A percentile compares a stretch with the other conserved stretches of the same genome.
These are phyloP conservation scores for Parsonsia alboflavescens DNA, from an alignment of 257 asterid genomes.

Conservation along the genomic window DNA sequence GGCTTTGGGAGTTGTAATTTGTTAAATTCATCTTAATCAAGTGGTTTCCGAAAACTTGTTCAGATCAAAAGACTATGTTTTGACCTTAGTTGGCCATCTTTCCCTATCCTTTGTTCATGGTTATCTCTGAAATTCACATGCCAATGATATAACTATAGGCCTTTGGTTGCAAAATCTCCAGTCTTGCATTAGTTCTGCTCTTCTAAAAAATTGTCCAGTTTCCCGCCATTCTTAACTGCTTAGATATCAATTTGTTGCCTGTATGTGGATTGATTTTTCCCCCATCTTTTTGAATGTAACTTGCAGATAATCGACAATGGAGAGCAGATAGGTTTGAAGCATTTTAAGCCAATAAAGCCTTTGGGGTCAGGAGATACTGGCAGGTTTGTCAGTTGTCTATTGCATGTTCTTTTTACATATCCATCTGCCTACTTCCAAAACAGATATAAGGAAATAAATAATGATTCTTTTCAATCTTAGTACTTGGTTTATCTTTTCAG, in stretches of 20 bases:
- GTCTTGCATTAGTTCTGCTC: neutral
- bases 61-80: neutral
- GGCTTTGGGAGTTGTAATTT: neutral
- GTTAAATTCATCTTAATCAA: neutral
- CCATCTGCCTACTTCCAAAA: neutral
- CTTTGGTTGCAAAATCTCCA: neutral
- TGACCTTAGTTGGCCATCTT: neutral
- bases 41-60: neutral
- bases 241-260: constrained; percentile 12
- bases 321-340: constrained; percentile 78
- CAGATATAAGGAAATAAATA: neutral
- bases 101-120: too few relatives aligned
- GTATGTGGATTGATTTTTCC: neutral
- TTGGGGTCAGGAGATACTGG: constrained; percentile 98
- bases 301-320: constrained; percentile 66
- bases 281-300: constrained; percentile 4
- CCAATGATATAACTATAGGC: neutral
- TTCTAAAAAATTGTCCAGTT: neutral
- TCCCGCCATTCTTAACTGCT: neutral
- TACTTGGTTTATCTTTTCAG: too few relatives aligned
- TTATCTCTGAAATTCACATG: too few relatives aligned
- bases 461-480: neutral
- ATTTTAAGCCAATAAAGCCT: constrained; percentile 90
- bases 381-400: constrained; percentile 38
- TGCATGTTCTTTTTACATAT: neutral